These are phyloP conservation scores for Ganoderma lucidum DNA, from an alignment of 1,284 basidiomycete genomes.

Conservation along the genomic window DNA sequence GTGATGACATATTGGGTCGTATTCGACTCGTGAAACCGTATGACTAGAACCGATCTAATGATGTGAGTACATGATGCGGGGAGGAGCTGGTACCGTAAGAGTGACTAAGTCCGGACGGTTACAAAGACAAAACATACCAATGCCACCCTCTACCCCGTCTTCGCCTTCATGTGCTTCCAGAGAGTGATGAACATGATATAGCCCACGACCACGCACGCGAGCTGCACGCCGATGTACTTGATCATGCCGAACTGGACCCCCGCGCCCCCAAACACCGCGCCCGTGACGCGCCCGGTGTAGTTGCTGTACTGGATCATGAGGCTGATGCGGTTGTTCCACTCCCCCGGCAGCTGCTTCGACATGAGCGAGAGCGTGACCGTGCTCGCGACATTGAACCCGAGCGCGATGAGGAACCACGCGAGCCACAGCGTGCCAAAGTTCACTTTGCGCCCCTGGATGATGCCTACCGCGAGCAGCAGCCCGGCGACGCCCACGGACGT, in stretches of 20 bases:
- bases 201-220: slow-evolving; percentile 67
- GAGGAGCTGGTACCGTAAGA: not conserved
- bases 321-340: slow-evolving; percentile 65
- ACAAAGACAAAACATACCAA: not conserved
- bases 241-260: slow-evolving; percentile 72
- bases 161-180: slow-evolving; percentile 73
- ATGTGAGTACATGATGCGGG: not conserved
- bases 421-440: slow-evolving; percentile 61
- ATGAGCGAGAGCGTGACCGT: slow-evolving; percentile 38
- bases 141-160: slow-evolving; percentile 44
- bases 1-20: not conserved
- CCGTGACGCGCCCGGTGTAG: slow-evolving; percentile 66
- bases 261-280: slow-evolving; percentile 73
- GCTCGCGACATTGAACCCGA: slow-evolving; percentile 51
- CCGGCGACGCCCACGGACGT: slow-evolving; percentile 35
- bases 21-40: slow-evolving; percentile 1
- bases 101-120: not conserved
- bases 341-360: slow-evolving; percentile 69
- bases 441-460: slow-evolving; percentile 51
- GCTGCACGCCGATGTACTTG: slow-evolving; percentile 67
- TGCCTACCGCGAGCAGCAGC: slow-evolving; percentile 42
- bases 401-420: slow-evolving; percentile 72
- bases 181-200: slow-evolving; percentile 58
- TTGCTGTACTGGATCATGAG: slow-evolving; percentile 75
- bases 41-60: not conserved